Conservation (phyloP, 352 stramenopile genomes). For the Phytophthora pluvialis region DNA sequence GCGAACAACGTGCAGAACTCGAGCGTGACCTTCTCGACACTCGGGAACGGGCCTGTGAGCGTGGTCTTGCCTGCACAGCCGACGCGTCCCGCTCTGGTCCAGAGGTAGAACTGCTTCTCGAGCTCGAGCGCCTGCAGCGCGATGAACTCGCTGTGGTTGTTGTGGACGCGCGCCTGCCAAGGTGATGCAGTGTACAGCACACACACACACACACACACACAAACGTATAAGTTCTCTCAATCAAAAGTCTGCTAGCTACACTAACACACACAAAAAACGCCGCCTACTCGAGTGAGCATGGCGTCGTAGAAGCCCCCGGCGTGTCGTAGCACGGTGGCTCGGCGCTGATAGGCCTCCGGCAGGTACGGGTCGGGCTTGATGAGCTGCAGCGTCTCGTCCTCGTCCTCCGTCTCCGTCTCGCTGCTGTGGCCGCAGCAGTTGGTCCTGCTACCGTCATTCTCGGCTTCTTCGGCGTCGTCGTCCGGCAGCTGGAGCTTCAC, state of each 20-base stretch:
- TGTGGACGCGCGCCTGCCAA: slow-evolving; percentile 56
- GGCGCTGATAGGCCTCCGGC: slow-evolving; percentile 44
- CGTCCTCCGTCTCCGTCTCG: slow-evolving; percentile 33
- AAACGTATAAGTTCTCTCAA: slow-evolving; percentile 10
- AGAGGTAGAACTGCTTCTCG: slow-evolving; percentile 58
- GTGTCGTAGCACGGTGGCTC: slow-evolving; percentile 48
- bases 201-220: slow-evolving; percentile 2
- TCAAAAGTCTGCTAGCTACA: slow-evolving; percentile 3
- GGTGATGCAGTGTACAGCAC: slow-evolving; percentile 1
- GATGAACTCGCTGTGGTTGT: slow-evolving; percentile 75
- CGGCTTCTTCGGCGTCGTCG: slow-evolving; percentile 26
- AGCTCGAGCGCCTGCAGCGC: slow-evolving; percentile 64
- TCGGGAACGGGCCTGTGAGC: slow-evolving; percentile 50
- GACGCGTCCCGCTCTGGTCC: slow-evolving; percentile 53
- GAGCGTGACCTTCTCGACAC: slow-evolving; percentile 41
- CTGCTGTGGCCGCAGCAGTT: slow-evolving; percentile 20
- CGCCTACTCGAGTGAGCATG: slow-evolving; percentile 65
- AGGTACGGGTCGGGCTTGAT: slow-evolving; percentile 66
- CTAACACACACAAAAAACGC: neutral
- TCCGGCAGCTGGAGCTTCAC: slow-evolving; percentile 49
- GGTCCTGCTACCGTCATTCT: slow-evolving; percentile 16
- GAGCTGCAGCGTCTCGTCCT: slow-evolving; percentile 31
- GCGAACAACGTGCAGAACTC: slow-evolving; percentile 61
- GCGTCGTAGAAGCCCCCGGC: slow-evolving; percentile 57
- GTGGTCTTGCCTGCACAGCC: slow-evolving; percentile 52